Percentiles rank a stretch among this genome's conserved stretches.
Conservation (phyloP, 345 rosid genomes). For the Salix suchowensis region DNA sequence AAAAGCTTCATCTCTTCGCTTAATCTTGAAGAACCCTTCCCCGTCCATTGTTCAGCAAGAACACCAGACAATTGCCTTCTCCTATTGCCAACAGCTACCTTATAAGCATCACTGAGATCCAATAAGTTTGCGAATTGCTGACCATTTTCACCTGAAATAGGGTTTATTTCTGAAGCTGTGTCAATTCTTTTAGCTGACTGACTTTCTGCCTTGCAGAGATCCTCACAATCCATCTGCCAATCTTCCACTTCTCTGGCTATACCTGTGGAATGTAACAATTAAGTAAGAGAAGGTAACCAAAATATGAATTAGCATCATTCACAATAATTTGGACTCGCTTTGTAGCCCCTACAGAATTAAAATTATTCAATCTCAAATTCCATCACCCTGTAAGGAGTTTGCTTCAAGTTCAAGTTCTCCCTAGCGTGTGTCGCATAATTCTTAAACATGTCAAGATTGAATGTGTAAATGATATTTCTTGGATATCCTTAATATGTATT, state of each 20-base stretch:
- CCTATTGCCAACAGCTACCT: slow-evolving; percentile 54
- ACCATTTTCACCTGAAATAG: slow-evolving; percentile 33
- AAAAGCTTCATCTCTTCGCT: slow-evolving; percentile 67
- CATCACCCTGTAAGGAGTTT: neutral
- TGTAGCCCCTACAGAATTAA: neutral
- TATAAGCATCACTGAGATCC: slow-evolving; percentile 86
- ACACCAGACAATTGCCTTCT: slow-evolving; percentile 52
- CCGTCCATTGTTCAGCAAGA: slow-evolving; percentile 60
- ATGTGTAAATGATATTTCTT: neutral
- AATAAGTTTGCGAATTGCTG: slow-evolving; percentile 32
- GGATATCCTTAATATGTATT: neutral
- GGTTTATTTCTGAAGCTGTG: slow-evolving; percentile 37
- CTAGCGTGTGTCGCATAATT: neutral
- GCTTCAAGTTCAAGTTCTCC: neutral
- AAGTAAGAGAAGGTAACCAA: neutral
- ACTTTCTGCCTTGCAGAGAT: slow-evolving; percentile 17
- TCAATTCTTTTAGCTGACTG: slow-evolving; percentile 23
- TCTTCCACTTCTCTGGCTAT: slow-evolving; percentile 25
- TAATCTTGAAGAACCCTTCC: slow-evolving; percentile 65
- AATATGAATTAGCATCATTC: neutral
- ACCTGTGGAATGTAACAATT: slow-evolving; percentile 32
- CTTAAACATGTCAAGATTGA: neutral
- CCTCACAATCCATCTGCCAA: slow-evolving; percentile 24
- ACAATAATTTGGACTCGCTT: neutral
- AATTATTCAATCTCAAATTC: neutral